Conservation (phyloP, 2,329 filamentous ascomycete species). For the Cytospora leucostoma region DNA sequence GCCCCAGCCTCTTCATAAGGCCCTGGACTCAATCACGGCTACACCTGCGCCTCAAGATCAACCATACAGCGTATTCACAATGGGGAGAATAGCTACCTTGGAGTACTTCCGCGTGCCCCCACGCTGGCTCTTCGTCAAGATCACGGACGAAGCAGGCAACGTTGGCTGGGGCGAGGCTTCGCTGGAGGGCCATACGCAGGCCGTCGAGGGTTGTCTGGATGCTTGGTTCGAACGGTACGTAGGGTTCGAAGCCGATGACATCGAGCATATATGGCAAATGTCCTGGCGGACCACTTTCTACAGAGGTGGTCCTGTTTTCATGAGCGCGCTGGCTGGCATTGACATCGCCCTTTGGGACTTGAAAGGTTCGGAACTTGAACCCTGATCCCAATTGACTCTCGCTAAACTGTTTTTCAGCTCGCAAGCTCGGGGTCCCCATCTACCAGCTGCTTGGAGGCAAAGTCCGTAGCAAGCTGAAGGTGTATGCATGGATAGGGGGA, state of each 20-base stretch:
- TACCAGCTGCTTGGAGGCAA: constrained; percentile 68
- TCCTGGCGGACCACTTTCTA: constrained; percentile 67
- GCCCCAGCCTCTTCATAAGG: neutral
- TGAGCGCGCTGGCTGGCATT: constrained; percentile 68
- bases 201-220: constrained; percentile 65
- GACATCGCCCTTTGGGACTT: constrained; percentile 72
- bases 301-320: constrained; percentile 68
- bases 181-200: constrained; percentile 64
- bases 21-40: neutral
- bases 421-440: constrained; percentile 54
- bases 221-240: constrained; percentile 57
- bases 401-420: constrained; percentile 18
- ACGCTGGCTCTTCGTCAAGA: constrained; percentile 68
- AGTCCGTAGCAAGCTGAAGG: constrained; percentile 61
- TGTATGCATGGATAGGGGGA: constrained; percentile 72
- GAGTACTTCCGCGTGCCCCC: constrained; percentile 68
- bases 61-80: constrained; percentile 32
- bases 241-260: constrained; percentile 65
- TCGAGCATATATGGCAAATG: constrained; percentile 70
- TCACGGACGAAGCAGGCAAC: constrained; percentile 59
- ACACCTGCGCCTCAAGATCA: neutral
- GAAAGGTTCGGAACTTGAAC: constrained; percentile 44
- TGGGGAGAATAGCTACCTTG: constrained; percentile 61
- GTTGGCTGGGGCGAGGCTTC: constrained; percentile 67
- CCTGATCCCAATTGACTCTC: accelerated